Evolutionary conservation across 2,329 filamentous ascomycete genomes (phyloP), one percentile per base, ranked within the genome.

Genomic region (Aspergillus pseudoglaucus): DNA sequence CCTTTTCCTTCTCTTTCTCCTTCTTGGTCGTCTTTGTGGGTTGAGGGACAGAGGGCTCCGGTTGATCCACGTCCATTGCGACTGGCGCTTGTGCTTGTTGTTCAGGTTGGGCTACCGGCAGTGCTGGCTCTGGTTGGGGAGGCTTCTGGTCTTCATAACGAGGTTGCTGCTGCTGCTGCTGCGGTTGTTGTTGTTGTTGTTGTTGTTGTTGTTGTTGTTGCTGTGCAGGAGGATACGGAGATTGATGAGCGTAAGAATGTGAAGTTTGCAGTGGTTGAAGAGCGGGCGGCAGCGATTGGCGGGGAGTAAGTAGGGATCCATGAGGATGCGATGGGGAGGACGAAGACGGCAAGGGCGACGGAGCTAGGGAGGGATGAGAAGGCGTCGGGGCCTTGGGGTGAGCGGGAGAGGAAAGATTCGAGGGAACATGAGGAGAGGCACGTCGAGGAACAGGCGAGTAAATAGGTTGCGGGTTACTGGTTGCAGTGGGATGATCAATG

Each of bases 401-500:
- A 39, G 57, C 50, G 5, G 64, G 62, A 5, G 64, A 61, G 6
- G 59, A 51, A 22, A 30, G 25, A 30, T 30, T 30, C 10, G 25
- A 30, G 25, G 9, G 25, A 12, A 30, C 25, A 30, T 30, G 25
- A 30, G 25, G 25, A 30, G 25, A 30, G 10, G 25, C 25, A 45
- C 63, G 63, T 7, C 57, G 63, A 10, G 58, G 52, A 3, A 59
- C 58, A 14, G 53, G 48, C 23, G 60, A 53, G 47, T 65, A 64
- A n/a, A 61, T 44, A 2, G 57, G 53, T 32, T 65, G 64, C 6
- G n/a, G n/a, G 4, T 30, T 30, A 30, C 10, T 30, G 4, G 33
- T 18, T 4, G 60, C 47, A 42, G 44, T 63, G 61, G 58, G 66
- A 62, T 85, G 86, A 57, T 95, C 89, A 44, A 96, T 88, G 48